Evolutionary conservation across 108 stramenopile genomes (phyloP).

Genomic region (Fragilariopsis cylindrus): DNA sequence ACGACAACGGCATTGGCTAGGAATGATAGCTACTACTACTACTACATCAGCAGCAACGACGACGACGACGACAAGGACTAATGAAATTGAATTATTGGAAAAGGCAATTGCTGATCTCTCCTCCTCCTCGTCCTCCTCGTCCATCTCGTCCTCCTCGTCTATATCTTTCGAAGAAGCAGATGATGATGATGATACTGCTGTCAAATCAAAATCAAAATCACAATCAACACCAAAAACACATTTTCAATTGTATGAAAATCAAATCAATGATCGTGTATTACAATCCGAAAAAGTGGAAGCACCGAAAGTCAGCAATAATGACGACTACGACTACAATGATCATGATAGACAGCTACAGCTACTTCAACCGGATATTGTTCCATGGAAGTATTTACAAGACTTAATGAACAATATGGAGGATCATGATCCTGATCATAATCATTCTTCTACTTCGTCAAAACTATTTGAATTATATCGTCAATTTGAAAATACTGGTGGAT

Average conservation of each 20-base stretch:
- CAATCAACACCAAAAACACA: neutral
- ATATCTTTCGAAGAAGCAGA: neutral
- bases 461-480: neutral
- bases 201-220: neutral
- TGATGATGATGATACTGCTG: neutral
- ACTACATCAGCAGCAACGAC: too few relatives aligned
- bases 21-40: too few relatives aligned
- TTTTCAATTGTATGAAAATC: conserved; percentile 18
- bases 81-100: too few relatives aligned
- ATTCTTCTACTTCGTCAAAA: conserved; percentile 1
- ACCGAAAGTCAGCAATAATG: neutral
- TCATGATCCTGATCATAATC: neutral
- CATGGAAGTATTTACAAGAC: conserved; percentile 15
- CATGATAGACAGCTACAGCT: neutral
- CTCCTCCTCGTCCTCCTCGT: too few relatives aligned
- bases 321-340: neutral
- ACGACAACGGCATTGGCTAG: too few relatives aligned
- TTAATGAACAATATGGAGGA: neutral
- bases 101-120: too few relatives aligned
- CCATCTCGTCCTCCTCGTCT: too few relatives aligned
- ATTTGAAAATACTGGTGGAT: conserved; percentile 15
- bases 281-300: conserved; percentile 10
- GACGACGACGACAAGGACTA: too few relatives aligned
- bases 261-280: conserved; percentile 9
- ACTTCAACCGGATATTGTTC: neutral